Evolutionary conservation across 176 grass and related monocot species (phyloP), one percentile per base, ranked within the genome.

Genomic region (Zea luxurians): DNA sequence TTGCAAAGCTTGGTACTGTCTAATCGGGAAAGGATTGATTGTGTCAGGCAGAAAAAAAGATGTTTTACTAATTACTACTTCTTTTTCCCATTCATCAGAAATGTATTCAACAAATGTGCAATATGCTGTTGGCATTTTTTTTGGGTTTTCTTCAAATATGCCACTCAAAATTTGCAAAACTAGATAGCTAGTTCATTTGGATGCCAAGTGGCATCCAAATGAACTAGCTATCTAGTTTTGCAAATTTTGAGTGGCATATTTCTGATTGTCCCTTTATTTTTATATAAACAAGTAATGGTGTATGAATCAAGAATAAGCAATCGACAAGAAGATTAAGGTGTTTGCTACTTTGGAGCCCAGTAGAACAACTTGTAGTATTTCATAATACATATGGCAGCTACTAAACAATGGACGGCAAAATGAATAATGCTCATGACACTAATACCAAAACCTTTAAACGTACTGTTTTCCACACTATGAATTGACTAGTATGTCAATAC

Each of bases 291-390:
- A 58, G 41, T 42, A 42, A 42, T 42, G 5, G 41, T 8, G 9
- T 38, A 41, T 55, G 64, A 12, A 17, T 71, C 34, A 21, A 71
- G 57, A 82, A 63, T 38, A 76, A 50, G 21, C 49, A 68, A 54
- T 61, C 21, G 10, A 35, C 65, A 57, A 77, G 34, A 68, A 80
- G 4, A 35, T 7, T 47, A 78, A 45, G 15, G 45, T 18, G 18
- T 8, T 17, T 61, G 8, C 52, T 61, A 41, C 44, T 76, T 5
- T 10, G 27, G 18, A 74, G 61, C 78, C 38, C 4, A 78, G n/a
- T 37, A 50, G 59, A 50, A 34, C 1, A 66, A 10, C 15, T 78
- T 49, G 48, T 8, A 58, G 7, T 58, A 58, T 58, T 8, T 58
- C 17, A 58, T 59, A 59, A 59, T 62, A n/a, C 37, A 66, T 62